Evolutionary conservation across 768 basidiomycete genomes (phyloP), one percentile per base, ranked within the genome.

Genomic region (Lactarius vividus): DNA sequence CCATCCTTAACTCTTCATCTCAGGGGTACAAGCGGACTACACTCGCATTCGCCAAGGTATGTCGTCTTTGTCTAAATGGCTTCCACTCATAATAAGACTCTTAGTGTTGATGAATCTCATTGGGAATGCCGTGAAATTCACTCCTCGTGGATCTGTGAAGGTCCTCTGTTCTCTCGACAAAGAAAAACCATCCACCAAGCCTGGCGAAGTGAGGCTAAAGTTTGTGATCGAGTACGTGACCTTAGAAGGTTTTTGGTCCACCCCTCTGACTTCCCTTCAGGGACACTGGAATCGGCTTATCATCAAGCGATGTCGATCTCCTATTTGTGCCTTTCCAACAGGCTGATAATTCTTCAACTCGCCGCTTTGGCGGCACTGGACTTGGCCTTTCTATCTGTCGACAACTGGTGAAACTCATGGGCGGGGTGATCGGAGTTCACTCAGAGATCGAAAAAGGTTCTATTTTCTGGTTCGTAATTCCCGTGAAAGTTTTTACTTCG

Each of bases 81-180:
- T 29, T 11, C 40, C 13, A 10, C 56, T 31, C 23, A 42, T 62
- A 61, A 29, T 64, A 44, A 40, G 16, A 40, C 56, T 54, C 39
- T 18, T 69, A 88, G 88, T 89, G 11, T 75, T 90, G 26, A 89
- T 89, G 88, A 91, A 91, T 72, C 74, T 90, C 57, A 86, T 90
- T 57, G 88, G 88, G 9, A 91, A 91, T 71, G 88, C 88, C 4
- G 85, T 90, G 62, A 91, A 90, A 71, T 91, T 90, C 73, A 89
- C 88, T 1, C 79, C 81, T 1, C 77, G 73, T 23, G 88, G 89
- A 9, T 85, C 80, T 52, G 88, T 91, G 28, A 81, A 83, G 42
- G 85, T 89, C 23, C 80, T 78, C 2, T 88, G 87, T 71, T 83
- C 82, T 4, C 76, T 85, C n/a, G 85, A 86, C 65, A 76, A 71